A percentile compares a stretch with the other conserved stretches of the same genome.
phyloP scores from a whole-genome alignment of 257 asterid genomes.

The Schizonepeta tenuifolia region DNA sequence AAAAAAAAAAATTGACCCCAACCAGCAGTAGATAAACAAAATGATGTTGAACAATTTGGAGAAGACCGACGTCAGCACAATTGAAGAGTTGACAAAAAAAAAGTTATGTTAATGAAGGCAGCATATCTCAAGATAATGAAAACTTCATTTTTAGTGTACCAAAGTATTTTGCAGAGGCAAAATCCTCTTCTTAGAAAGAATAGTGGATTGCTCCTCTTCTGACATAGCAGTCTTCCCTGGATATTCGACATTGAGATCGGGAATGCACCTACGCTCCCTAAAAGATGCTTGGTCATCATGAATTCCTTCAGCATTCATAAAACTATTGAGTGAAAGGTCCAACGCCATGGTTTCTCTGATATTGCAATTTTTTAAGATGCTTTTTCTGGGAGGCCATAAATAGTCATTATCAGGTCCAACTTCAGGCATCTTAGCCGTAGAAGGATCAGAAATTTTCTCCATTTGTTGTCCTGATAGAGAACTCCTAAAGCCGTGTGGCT shows the following conservation, averaged over 20 bases:
- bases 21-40: not conserved
- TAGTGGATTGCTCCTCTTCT: constrained; percentile 34
- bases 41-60: not conserved
- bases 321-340: constrained; percentile 69
- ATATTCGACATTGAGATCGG: constrained; percentile 55
- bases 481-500: constrained; percentile 1
- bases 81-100: not conserved
- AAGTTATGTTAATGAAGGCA: constrained; percentile 19
- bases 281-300: constrained; percentile 29
- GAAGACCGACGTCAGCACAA: not conserved
- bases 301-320: constrained; percentile 34
- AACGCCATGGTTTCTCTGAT: constrained; percentile 40
- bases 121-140: not conserved
- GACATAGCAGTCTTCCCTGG: constrained; percentile 19
- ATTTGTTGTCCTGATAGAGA: constrained; percentile 29
- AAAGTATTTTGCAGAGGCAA: constrained; percentile 30
- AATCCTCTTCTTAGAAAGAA: constrained; percentile 33
- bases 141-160: constrained; percentile 32
- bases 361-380: constrained; percentile 39
- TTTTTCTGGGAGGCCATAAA: constrained; percentile 36
- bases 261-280: constrained; percentile 42
- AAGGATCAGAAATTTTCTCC: constrained; percentile 29
- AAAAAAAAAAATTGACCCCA: not conserved
- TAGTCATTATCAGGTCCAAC: constrained; percentile 36
- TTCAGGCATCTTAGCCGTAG: constrained; percentile 45